Conservation (phyloP, 495 filamentous ascomycete genomes). For the Penicillium pancosmium region DNA sequence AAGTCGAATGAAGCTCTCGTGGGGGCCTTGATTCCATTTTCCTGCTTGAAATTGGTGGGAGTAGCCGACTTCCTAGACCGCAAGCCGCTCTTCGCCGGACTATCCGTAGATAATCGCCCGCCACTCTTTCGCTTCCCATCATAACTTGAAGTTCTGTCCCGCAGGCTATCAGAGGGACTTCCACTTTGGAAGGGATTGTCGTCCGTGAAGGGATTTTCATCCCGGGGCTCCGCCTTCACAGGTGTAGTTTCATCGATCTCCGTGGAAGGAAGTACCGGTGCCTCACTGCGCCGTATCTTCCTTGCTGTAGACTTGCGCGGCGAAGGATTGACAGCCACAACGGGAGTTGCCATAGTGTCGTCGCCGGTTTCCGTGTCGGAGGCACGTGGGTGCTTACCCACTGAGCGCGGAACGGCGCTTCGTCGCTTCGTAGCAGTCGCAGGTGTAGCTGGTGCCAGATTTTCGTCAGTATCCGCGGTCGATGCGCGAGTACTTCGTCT, state of each 20-base stretch:
- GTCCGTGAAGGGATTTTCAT: conserved; percentile 69
- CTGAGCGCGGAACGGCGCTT: conserved; percentile 32
- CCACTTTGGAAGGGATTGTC: conserved; percentile 98
- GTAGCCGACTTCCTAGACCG: conserved; percentile 41
- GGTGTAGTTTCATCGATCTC: conserved; percentile 40
- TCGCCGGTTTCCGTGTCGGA: conserved; percentile 53
- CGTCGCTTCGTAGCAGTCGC: conserved; percentile 33
- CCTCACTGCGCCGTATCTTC: conserved; percentile 60
- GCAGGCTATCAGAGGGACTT: conserved; percentile 52
- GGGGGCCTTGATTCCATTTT: conserved; percentile 40
- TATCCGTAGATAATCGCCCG: conserved; percentile 40
- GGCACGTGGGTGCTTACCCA: conserved; percentile 57
- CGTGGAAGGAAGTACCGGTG: conserved; percentile 41
- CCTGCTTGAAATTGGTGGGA: conserved; percentile 39
- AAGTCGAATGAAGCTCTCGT: conserved; percentile 52
- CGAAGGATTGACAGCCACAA: conserved; percentile 30
- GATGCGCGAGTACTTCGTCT: conserved; percentile 43
- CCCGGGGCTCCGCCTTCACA: conserved; percentile 40
- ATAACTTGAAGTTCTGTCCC: conserved; percentile 35
- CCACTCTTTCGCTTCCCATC: conserved; percentile 56
- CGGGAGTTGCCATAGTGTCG: conserved; percentile 40
- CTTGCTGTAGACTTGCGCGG: conserved; percentile 47
- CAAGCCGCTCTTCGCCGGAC: conserved; percentile 37
- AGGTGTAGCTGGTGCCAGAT: conserved; percentile 33
- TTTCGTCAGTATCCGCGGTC: conserved; percentile 41